Conservation (phyloP, 495 filamentous ascomycete species). For the Penicillium turbatum region DNA sequence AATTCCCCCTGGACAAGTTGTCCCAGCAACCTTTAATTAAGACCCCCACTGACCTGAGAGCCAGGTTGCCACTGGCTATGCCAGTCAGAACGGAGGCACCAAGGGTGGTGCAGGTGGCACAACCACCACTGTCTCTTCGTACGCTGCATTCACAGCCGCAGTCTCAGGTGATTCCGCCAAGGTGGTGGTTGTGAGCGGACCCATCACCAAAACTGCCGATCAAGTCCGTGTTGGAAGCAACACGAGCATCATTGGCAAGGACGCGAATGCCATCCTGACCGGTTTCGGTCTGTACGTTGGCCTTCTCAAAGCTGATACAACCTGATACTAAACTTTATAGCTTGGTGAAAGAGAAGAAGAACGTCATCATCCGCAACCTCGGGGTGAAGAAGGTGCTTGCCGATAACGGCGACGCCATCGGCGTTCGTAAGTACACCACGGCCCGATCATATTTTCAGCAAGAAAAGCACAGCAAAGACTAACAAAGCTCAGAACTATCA, state of each 20-base stretch:
- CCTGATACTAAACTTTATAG: constrained; percentile 9
- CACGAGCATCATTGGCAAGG: constrained; percentile 51
- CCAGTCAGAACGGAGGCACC: constrained; percentile 49
- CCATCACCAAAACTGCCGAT: constrained; percentile 41
- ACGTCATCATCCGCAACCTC: constrained; percentile 63
- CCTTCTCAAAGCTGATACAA: neutral
- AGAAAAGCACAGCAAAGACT: neutral
- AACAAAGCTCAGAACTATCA: constrained; percentile 26
- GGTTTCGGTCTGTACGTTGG: constrained; percentile 31
- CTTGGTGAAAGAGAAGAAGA: constrained; percentile 46
- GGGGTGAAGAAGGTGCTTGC: constrained; percentile 55
- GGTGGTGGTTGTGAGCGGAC: constrained; percentile 47
- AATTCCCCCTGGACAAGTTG: neutral
- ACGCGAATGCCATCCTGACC: constrained; percentile 25
- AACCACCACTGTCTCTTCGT: constrained; percentile 55
- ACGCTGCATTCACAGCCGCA: constrained; percentile 49
- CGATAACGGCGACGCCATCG: constrained; percentile 56
- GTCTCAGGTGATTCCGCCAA: constrained; percentile 40
- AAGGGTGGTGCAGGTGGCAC: constrained; percentile 58
- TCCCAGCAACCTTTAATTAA: neutral
- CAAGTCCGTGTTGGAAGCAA: constrained; percentile 48
- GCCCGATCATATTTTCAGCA: neutral
- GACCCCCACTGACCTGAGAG: neutral
- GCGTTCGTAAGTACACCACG: constrained; percentile 38
- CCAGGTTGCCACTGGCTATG: constrained; percentile 35